Percentiles rank a stretch among this genome's conserved stretches.
Evolutionary conservation across 352 stramenopile genomes (phyloP).

Genomic region (Globisporangium irregulare): DNA sequence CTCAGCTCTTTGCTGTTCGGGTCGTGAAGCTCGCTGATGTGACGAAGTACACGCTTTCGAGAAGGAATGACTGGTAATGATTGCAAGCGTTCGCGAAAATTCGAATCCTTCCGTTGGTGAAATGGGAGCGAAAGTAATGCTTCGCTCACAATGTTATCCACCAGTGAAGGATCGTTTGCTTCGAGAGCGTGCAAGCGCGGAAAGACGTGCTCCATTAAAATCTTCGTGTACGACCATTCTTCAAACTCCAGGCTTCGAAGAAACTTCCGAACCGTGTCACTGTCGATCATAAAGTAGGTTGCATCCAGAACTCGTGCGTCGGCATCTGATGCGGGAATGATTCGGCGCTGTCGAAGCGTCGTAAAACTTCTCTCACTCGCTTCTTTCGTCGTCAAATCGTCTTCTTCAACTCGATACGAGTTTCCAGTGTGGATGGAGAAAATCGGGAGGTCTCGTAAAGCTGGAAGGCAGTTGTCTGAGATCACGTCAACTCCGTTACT

Average conservation of each 20-base stretch:
- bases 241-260: constrained; percentile 46
- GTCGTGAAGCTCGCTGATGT: constrained; percentile 61
- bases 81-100: constrained; percentile 48
- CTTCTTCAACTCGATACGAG: background rate
- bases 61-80: constrained; percentile 51
- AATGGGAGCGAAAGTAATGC: constrained; percentile 45
- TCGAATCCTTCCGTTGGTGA: constrained; percentile 47
- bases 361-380: background rate
- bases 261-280: constrained; percentile 36
- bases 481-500: constrained; percentile 31
- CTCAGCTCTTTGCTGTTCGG: constrained; percentile 62
- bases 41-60: constrained; percentile 44
- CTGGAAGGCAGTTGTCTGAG: constrained; percentile 31
- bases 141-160: constrained; percentile 48
- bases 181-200: constrained; percentile 41
- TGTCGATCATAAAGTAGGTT: constrained; percentile 45
- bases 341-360: constrained; percentile 20
- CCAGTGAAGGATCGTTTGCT: constrained; percentile 26
- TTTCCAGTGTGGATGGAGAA: constrained; percentile 34
- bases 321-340: constrained; percentile 37
- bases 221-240: constrained; percentile 50
- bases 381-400: background rate
- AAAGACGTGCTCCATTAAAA: constrained; percentile 65
- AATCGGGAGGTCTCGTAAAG: constrained; percentile 48
- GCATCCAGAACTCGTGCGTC: constrained; percentile 47